A percentile compares a stretch with the other conserved stretches of the same genome.
Evolutionary conservation across 2,329 filamentous ascomycete species (phyloP).

Genomic region (Graphilbum ipis-grandicollis): DNA sequence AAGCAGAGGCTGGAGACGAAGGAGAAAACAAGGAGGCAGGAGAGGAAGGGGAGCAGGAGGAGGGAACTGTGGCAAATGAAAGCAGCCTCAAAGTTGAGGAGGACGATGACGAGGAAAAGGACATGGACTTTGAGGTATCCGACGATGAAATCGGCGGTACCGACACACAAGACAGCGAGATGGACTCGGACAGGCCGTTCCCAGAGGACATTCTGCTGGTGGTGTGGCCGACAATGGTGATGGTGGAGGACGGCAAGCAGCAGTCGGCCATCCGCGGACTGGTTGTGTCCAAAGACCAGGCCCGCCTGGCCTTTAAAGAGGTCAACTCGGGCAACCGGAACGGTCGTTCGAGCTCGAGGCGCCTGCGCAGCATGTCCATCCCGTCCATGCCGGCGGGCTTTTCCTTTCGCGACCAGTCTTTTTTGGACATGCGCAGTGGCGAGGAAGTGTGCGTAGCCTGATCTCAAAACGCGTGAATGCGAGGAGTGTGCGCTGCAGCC

Average conservation of each 20-base stretch:
- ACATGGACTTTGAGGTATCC: background rate
- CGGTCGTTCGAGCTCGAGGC: conserved; percentile 1
- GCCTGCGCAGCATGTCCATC: conserved; percentile 8
- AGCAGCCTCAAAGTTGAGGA: no score
- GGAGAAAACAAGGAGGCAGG: conserved; percentile 1
- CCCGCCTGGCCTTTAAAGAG: conserved; percentile 6
- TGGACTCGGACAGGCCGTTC: background rate
- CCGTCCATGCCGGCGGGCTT: background rate
- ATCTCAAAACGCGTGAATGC: no score
- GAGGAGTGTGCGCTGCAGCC: no score
- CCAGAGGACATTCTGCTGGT: conserved; percentile 17
- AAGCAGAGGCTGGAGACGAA: background rate
- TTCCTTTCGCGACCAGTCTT: background rate
- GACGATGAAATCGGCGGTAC: conserved; percentile 1
- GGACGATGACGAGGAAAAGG: background rate
- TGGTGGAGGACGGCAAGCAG: conserved; percentile 16
- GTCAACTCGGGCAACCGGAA: conserved; percentile 1
- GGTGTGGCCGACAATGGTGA: conserved; percentile 18
- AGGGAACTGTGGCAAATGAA: no score
- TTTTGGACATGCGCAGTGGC: conserved; percentile 4
- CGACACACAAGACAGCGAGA: background rate
- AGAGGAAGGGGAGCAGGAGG: conserved; percentile 1
- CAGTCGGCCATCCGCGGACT: conserved; percentile 17
- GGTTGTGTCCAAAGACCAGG: conserved; percentile 18
- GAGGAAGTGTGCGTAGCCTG: no score